phyloP scores from a whole-genome alignment of 2,329 filamentous ascomycete genomes.

The Laburnicola sp. region DNA sequence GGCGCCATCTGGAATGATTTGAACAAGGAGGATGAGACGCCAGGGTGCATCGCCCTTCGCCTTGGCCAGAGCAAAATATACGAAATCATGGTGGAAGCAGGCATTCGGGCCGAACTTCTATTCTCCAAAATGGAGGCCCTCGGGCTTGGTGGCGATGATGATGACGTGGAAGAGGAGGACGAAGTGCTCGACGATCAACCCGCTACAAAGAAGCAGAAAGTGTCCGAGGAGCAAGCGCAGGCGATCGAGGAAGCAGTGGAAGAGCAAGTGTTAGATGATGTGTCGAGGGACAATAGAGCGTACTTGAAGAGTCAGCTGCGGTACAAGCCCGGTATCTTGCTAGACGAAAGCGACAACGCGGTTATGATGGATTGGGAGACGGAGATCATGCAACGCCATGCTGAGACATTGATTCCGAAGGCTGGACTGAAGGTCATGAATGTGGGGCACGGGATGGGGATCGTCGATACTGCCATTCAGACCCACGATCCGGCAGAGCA shows the following conservation, averaged over 20 bases:
- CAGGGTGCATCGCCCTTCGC: constrained; percentile 42
- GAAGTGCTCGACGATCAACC: constrained; percentile 29
- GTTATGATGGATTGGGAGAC: constrained; percentile 96
- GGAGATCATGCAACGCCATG: constrained; percentile 79
- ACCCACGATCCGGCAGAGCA: constrained; percentile 68
- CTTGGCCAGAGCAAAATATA: constrained; percentile 42
- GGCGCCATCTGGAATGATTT: constrained; percentile 47
- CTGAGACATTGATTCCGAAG: constrained; percentile 65
- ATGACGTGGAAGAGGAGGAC: constrained; percentile 28
- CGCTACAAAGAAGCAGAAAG: constrained; percentile 41
- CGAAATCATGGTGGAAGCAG: constrained; percentile 43
- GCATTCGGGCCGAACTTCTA: constrained; percentile 41
- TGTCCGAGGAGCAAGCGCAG: constrained; percentile 33
- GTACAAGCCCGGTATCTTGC: constrained; percentile 52
- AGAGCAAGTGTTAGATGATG: constrained; percentile 35
- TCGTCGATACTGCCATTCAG: constrained; percentile 77
- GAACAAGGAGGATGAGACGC: constrained; percentile 44
- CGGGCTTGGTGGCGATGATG: constrained; percentile 29
- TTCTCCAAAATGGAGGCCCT: constrained; percentile 41
- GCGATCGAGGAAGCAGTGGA: constrained; percentile 29
- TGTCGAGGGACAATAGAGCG: constrained; percentile 47
- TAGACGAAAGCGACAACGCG: constrained; percentile 76
- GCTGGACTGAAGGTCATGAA: constrained; percentile 73
- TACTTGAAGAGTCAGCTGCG: constrained; percentile 40
- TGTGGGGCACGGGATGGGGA: constrained; percentile 89